phyloP scores from a whole-genome alignment of 2,329 filamentous ascomycete species.

The Penicillium nordicum region DNA sequence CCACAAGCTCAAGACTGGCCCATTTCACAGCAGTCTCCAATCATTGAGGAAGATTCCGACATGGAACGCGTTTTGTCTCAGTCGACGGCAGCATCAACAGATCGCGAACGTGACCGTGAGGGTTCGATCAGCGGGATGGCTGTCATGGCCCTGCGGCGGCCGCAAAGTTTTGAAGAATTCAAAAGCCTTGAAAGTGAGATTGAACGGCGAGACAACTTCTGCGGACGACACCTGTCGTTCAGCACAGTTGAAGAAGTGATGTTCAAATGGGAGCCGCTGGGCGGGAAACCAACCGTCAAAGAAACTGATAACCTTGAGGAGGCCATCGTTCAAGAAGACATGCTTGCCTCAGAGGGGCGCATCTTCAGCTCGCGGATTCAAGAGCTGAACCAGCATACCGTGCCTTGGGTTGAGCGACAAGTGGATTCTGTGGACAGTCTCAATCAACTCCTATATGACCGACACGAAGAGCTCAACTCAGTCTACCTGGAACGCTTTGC shows the following conservation, averaged over 20 bases:
- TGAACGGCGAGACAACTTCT: conserved; percentile 29
- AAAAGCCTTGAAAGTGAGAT: conserved; percentile 14
- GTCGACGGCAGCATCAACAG: conserved; percentile 30
- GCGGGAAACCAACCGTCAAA: conserved; percentile 24
- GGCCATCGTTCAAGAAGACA: conserved; percentile 39
- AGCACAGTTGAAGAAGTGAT: conserved; percentile 48
- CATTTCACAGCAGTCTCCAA: conserved; percentile 9
- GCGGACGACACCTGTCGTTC: conserved; percentile 46
- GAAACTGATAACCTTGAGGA: conserved; percentile 42
- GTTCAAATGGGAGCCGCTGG: conserved; percentile 35
- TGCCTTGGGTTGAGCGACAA: conserved; percentile 44
- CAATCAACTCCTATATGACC: conserved; percentile 59
- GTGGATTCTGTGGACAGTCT: conserved; percentile 53
- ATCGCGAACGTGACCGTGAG: conserved; percentile 25
- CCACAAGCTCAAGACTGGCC: conserved; percentile 16
- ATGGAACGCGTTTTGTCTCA: conserved; percentile 29
- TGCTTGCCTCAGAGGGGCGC: conserved; percentile 36
- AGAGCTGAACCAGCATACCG: conserved; percentile 35
- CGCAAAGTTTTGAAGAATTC: conserved; percentile 37
- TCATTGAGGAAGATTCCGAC: conserved; percentile 29
- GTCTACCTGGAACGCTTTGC: conserved; percentile 70
- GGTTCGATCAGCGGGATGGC: conserved; percentile 21
- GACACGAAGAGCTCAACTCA: conserved; percentile 62
- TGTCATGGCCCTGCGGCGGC: conserved; percentile 34
- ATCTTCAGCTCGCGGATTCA: conserved; percentile 37